These are phyloP conservation scores for Phytophthora colocasiae DNA, from an alignment of 352 stramenopile species.

Conservation along the genomic window DNA sequence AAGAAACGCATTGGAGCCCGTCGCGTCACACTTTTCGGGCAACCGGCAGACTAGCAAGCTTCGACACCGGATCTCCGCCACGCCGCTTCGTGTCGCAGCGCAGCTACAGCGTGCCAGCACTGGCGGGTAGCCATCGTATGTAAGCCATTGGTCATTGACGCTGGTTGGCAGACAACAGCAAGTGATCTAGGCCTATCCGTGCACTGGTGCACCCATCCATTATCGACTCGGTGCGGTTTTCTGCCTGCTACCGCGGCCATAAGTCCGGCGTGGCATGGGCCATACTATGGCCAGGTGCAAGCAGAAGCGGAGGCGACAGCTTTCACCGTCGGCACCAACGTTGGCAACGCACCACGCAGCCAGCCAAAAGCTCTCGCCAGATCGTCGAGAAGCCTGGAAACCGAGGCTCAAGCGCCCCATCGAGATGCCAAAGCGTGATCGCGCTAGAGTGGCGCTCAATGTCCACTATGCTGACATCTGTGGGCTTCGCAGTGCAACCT, in stretches of 20 bases:
- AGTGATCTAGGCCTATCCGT: slow-evolving; percentile 21
- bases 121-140: slow-evolving; percentile 24
- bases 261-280: not conserved
- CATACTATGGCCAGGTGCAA: slow-evolving; percentile 19
- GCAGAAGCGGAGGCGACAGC: not conserved
- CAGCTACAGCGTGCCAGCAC: slow-evolving; percentile 8
- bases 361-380: slow-evolving; percentile 19
- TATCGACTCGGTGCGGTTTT: slow-evolving; percentile 4
- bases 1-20: slow-evolving; percentile 32
- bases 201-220: slow-evolving; percentile 32
- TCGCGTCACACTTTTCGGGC: slow-evolving; percentile 34
- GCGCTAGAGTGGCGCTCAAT: slow-evolving; percentile 7
- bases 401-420: slow-evolving; percentile 6
- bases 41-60: slow-evolving; percentile 21
- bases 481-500: slow-evolving; percentile 22
- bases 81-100: slow-evolving; percentile 25
- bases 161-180: slow-evolving; percentile 17
- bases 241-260: not conserved
- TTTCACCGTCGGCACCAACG: slow-evolving; percentile 9
- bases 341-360: not conserved
- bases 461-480: slow-evolving; percentile 36
- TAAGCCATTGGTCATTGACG: not conserved
- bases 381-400: slow-evolving; percentile 14
- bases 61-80: slow-evolving; percentile 24
- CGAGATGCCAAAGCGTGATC: slow-evolving; percentile 7